These are phyloP conservation scores for Cutaneotrichosporon dermatis DNA, from an alignment of 1,284 basidiomycete species.

Conservation along the genomic window DNA sequence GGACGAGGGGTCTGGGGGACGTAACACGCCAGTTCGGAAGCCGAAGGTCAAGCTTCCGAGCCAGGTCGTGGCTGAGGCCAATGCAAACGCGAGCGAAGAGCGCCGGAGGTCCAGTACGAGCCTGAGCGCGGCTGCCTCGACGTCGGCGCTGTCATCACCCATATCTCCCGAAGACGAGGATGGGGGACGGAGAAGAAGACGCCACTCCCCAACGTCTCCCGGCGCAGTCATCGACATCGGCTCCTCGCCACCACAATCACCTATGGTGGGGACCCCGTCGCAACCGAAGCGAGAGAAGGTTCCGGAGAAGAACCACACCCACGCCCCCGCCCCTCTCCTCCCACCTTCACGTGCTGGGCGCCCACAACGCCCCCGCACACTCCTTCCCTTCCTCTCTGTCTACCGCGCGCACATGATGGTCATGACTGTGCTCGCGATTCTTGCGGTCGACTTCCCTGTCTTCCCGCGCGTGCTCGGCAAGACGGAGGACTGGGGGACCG, in stretches of 20 bases:
- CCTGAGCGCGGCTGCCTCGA: neutral
- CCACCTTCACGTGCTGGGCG: neutral
- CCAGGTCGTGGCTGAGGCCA: conserved; percentile 13
- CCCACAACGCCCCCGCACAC: neutral
- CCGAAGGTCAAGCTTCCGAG: conserved; percentile 14
- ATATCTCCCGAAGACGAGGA: conserved; percentile 2
- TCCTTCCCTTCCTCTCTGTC: conserved; percentile 64
- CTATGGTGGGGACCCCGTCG: no score
- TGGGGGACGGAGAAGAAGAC: neutral
- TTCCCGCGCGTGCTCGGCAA: conserved; percentile 87
- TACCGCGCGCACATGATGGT: conserved; percentile 95
- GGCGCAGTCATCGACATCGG: neutral
- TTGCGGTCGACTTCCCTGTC: conserved; percentile 91
- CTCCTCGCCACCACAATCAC: neutral
- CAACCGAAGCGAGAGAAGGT: no score
- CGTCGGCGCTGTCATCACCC: conserved; percentile 3
- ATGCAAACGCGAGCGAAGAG: conserved; percentile 4
- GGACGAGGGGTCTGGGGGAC: conserved; percentile 24
- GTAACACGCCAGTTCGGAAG: neutral
- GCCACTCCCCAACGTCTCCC: neutral
- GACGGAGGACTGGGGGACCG: conserved; percentile 90
- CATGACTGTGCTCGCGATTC: conserved; percentile 82
- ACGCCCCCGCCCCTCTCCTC: neutral
- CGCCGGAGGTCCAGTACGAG: neutral
- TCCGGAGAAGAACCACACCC: no score